Percentiles rank a stretch among this genome's conserved stretches.
Evolutionary conservation across 371 early-diverging fungal genomes (phyloP).

Genomic region (Chytridium lagenaria): DNA sequence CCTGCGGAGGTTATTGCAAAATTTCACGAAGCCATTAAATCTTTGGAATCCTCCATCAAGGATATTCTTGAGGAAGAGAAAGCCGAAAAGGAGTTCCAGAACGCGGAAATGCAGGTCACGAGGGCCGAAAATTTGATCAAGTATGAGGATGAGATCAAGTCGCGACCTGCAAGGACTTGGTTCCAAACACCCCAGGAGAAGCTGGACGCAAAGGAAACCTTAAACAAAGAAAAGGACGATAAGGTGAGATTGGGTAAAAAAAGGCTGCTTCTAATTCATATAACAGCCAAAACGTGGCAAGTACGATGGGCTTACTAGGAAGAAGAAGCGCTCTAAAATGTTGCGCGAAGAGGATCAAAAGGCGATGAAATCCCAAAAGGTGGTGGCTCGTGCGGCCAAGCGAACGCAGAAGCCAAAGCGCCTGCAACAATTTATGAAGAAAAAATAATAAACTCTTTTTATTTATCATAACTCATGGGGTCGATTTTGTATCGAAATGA

Average conservation of each 20-base stretch:
- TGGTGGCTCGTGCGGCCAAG: slow-evolving; percentile 61
- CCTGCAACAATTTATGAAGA: background rate
- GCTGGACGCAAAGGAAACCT: slow-evolving; percentile 34
- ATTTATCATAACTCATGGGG: too few relatives aligned
- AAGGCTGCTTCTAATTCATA: background rate
- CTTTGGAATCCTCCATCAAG: slow-evolving; percentile 70
- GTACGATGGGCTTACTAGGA: slow-evolving; percentile 71
- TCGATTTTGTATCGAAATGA: too few relatives aligned
- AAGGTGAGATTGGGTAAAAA: background rate
- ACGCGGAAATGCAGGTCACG: slow-evolving; percentile 89
- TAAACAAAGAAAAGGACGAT: background rate
- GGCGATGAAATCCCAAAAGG: slow-evolving; percentile 52
- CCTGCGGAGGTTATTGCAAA: slow-evolving; percentile 75
- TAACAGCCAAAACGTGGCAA: slow-evolving; percentile 66
- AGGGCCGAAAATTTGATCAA: slow-evolving; percentile 85
- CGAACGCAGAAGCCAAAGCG: slow-evolving; percentile 36
- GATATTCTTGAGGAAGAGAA: slow-evolving; percentile 86
- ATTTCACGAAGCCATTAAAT: slow-evolving; percentile 73
- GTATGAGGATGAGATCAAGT: slow-evolving; percentile 85
- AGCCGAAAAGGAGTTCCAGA: slow-evolving; percentile 73
- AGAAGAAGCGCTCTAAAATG: slow-evolving; percentile 65
- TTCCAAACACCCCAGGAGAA: slow-evolving; percentile 74
- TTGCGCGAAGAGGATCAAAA: slow-evolving; percentile 68
- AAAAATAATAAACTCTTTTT: slow-evolving; percentile 1
- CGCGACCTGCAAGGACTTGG: slow-evolving; percentile 93